These are phyloP conservation scores for Salix koriyanagi DNA, from an alignment of 345 rosid genomes.

Conservation along the genomic window DNA sequence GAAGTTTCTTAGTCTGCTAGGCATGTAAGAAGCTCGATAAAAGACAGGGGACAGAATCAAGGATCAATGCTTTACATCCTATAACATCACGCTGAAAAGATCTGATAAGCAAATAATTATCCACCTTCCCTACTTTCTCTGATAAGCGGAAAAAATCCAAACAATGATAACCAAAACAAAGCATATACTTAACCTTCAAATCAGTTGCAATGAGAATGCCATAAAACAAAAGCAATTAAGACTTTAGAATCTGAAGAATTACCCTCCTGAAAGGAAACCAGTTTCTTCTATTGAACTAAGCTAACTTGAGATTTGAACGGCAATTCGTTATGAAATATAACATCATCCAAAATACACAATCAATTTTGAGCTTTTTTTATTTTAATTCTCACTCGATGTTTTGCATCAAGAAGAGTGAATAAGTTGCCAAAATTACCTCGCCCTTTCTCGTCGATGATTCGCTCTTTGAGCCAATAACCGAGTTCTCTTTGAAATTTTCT, in stretches of 20 bases:
- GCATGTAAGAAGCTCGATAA: neutral
- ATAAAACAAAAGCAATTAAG: neutral
- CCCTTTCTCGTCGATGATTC: constrained; percentile 22
- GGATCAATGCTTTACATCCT: neutral
- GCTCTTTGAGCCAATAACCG: constrained; percentile 19
- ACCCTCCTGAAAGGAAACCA: neutral
- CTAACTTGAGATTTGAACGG: neutral
- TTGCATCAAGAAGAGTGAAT: neutral
- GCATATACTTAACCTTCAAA: neutral
- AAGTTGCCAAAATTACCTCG: constrained; percentile 36
- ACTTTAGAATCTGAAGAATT: neutral
- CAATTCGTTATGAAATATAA: neutral
- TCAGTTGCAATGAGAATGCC: neutral
- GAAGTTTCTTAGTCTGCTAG: neutral
- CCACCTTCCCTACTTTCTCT: neutral
- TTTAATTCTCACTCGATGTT: neutral
- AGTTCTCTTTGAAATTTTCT: constrained; percentile 32
- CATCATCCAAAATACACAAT: neutral
- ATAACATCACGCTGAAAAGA: neutral
- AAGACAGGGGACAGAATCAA: neutral
- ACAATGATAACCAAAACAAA: neutral
- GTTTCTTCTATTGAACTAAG: neutral
- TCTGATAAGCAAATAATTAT: neutral
- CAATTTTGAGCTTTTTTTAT: neutral
- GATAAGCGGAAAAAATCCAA: neutral